A percentile compares a stretch with the other conserved stretches of the same genome.
Evolutionary conservation across 805 yeast species (phyloP).

Genomic region (Jamesozyma piceae): DNA sequence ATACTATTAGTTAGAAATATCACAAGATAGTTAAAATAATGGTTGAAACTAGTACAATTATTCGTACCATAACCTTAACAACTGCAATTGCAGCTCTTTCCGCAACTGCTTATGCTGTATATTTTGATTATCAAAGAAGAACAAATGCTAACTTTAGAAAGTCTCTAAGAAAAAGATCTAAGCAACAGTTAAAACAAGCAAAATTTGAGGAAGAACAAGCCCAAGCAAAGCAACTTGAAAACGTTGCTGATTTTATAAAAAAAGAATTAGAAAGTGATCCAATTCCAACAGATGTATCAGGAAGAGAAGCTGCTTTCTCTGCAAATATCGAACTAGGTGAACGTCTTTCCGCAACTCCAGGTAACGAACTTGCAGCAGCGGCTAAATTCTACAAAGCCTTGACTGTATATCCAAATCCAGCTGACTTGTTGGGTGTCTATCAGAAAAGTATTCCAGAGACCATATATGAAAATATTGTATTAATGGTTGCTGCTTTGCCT

Average conservation of each 20-base stretch:
- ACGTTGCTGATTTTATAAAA: constrained; percentile 51
- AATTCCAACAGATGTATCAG: constrained; percentile 57
- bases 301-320: constrained; percentile 73
- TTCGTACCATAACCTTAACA: constrained; percentile 3
- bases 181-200: constrained; percentile 43
- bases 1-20: no score
- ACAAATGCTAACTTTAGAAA: constrained; percentile 73
- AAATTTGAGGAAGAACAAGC: constrained; percentile 38
- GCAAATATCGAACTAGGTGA: constrained; percentile 80
- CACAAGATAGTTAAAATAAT: neutral
- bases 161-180: constrained; percentile 52
- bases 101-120: constrained; percentile 64
- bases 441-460: constrained; percentile 80
- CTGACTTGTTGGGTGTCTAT: constrained; percentile 80
- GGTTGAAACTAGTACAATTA: neutral
- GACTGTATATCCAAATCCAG: constrained; percentile 88
- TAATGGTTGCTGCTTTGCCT: constrained; percentile 86
- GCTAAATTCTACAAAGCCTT: constrained; percentile 87
- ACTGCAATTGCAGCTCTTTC: constrained; percentile 38
- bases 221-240: constrained; percentile 50
- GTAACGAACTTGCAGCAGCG: constrained; percentile 74
- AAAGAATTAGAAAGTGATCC: constrained; percentile 64
- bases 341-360: constrained; percentile 56
- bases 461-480: constrained; percentile 72
- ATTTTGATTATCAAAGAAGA: constrained; percentile 91